Evolutionary conservation across 2,329 filamentous ascomycete species (phyloP), one percentile per base, ranked within the genome.

Genomic region (Alternaria ventricosa): DNA sequence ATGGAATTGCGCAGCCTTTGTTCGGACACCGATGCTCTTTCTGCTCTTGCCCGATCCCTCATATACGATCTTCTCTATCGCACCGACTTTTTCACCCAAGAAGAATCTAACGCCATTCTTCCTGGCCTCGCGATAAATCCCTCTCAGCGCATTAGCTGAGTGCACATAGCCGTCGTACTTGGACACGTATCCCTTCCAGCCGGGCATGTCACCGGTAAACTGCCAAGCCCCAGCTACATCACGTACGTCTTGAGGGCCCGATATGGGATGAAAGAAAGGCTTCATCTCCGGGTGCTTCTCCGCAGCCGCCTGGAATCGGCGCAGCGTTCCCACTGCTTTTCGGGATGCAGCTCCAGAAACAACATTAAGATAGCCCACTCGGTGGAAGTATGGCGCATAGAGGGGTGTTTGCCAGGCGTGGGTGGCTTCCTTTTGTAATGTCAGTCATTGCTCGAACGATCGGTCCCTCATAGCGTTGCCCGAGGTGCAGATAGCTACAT

Each of bases 121-220:
- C 2, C 81, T 80, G 0, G 81, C 81, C 1, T 79, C 71, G 66
- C 85, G 64, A 51, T 77, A 84, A 0, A 87, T 79, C 0, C 82
- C 83, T 6, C 77, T 77, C 7, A 89, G 70, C 0, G 87, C 83
- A 60, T 88, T 82, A 0, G 81, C 83, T 0, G 87, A 84, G 63
- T 88, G 86, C 1, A 86, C 86, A 59, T 88, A 89, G 2, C 87
- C 87, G 11, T 84, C 87, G 6, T 85, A 82, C 4, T 78, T 79
- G 70, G 90, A 90, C 45, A 87, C 80, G 71, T 90, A 90, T 8
- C 88, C 88, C 25, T 80, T 82, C 85, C 87, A 90, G 1, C 84
- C 84, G 0, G 81, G 77, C 43, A 88, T 73, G 0, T 82, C 78
- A 0, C 86, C 85, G 3, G 65, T 66, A 54, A 73, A 85, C 65